Conservation (phyloP, 2,329 filamentous ascomycete species). For the Tolypocladium guangdongense region DNA sequence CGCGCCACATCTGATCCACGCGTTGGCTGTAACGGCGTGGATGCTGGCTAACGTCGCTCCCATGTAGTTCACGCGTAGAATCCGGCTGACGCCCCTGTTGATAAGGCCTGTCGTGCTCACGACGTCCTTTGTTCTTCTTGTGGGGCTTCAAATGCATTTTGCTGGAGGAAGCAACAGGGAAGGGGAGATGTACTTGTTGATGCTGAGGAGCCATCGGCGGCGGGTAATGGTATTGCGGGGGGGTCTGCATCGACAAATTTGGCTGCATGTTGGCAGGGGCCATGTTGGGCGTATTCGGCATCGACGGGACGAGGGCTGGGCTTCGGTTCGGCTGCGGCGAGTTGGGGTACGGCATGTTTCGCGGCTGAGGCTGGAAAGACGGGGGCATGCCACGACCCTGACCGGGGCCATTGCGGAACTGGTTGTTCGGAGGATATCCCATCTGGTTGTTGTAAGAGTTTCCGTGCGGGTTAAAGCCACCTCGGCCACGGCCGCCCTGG, state of each 20-base stretch:
- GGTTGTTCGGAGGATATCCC: constrained; percentile 32
- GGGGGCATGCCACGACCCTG: constrained; percentile 44
- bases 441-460: constrained; percentile 35
- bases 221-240: constrained; percentile 50
- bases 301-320: constrained; percentile 53
- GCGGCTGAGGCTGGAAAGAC: constrained; percentile 31
- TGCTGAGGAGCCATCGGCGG: constrained; percentile 47
- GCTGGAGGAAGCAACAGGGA: constrained; percentile 19
- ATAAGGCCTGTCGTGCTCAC: constrained; percentile 35
- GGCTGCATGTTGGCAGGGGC: constrained; percentile 41
- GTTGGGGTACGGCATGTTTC: constrained; percentile 40
- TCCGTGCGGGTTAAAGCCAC: constrained; percentile 32
- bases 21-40: constrained; percentile 35
- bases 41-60: constrained; percentile 24
- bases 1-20: constrained; percentile 23
- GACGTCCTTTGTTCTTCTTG: constrained; percentile 35
- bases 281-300: constrained; percentile 62
- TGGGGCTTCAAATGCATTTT: constrained; percentile 26
- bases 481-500: constrained; percentile 38
- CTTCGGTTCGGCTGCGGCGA: constrained; percentile 57
- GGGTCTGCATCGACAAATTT: constrained; percentile 52
- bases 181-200: constrained; percentile 49
- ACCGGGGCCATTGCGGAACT: constrained; percentile 29
- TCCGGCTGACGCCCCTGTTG: constrained; percentile 26
- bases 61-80: constrained; percentile 22